These are phyloP conservation scores for Purpureocillium lavendulum DNA, from an alignment of 2,329 filamentous ascomycete species.

Conservation along the genomic window DNA sequence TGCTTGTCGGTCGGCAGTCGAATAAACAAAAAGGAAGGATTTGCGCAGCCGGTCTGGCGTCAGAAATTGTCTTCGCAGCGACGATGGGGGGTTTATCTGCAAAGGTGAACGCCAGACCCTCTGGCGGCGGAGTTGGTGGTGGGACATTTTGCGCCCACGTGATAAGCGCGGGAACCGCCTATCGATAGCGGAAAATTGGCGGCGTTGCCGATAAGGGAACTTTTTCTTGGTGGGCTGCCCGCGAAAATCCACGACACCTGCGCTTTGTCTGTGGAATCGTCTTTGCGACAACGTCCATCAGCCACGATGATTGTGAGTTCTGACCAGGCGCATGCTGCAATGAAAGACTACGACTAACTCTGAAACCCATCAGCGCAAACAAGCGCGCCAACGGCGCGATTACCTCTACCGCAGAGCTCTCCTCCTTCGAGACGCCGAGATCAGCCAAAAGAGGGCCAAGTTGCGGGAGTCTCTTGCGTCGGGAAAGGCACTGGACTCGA, in stretches of 20 bases:
- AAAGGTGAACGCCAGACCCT: constrained; percentile 9
- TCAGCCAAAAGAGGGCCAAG: constrained; percentile 82
- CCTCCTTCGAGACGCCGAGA: constrained; percentile 82
- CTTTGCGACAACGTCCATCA: background rate
- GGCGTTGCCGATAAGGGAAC: constrained; percentile 22
- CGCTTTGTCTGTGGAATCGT: too few species aligned
- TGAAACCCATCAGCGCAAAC: constrained; percentile 23
- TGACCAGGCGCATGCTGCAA: background rate
- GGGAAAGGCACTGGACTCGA: constrained; percentile 74
- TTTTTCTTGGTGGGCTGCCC: constrained; percentile 13
- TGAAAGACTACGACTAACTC: too few species aligned
- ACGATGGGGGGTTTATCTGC: constrained; percentile 4
- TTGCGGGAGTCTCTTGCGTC: constrained; percentile 79
- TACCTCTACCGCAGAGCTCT: constrained; percentile 85
- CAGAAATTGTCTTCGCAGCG: constrained; percentile 2
- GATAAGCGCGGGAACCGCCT: constrained; percentile 17
- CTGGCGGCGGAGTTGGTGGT: constrained; percentile 21
- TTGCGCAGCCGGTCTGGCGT: background rate
- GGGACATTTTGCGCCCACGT: constrained; percentile 33
- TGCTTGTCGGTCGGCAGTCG: background rate
- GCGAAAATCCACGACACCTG: background rate
- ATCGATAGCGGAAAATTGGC: constrained; percentile 9
- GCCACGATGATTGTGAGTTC: constrained; percentile 4
- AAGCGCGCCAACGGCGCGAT: constrained; percentile 32
- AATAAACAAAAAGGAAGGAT: background rate